A percentile compares a stretch with the other conserved stretches of the same genome.
These are phyloP conservation scores for Fonsecaea pugnacius DNA, from an alignment of 2,329 filamentous ascomycete genomes.

Conservation along the genomic window DNA sequence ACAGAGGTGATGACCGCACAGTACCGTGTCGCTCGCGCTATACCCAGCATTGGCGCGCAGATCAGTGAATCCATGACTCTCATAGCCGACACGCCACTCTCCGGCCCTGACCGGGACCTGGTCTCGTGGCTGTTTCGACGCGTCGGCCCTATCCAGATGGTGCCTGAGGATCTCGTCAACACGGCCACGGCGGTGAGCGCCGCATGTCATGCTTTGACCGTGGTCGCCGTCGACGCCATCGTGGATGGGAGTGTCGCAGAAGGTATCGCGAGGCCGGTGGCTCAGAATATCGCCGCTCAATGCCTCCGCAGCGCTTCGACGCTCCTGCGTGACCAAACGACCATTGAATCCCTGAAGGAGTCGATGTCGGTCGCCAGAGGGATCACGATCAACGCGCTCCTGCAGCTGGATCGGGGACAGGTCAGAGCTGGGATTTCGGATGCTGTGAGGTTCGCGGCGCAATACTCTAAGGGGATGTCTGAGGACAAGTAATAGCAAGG, in stretches of 20 bases:
- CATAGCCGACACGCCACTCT: slow-evolving; percentile 54
- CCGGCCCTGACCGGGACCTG: slow-evolving; percentile 42
- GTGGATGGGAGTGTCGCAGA: slow-evolving; percentile 59
- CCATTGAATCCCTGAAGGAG: slow-evolving; percentile 51
- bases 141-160: slow-evolving; percentile 41
- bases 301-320: slow-evolving; percentile 43
- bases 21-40: slow-evolving; percentile 47
- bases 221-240: slow-evolving; percentile 48
- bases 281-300: slow-evolving; percentile 54
- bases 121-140: not conserved
- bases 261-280: slow-evolving; percentile 56
- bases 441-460: slow-evolving; percentile 10
- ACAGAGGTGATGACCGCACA: not conserved
- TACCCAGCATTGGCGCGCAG: slow-evolving; percentile 52
- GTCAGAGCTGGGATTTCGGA: slow-evolving; percentile 22
- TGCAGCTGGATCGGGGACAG: slow-evolving; percentile 52
- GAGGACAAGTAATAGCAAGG: not conserved
- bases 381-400: slow-evolving; percentile 56
- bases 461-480: slow-evolving; percentile 7
- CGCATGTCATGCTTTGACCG: slow-evolving; percentile 37
- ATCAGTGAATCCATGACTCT: slow-evolving; percentile 55
- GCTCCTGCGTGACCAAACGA: slow-evolving; percentile 34
- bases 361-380: slow-evolving; percentile 57
- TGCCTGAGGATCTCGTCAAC: slow-evolving; percentile 61
- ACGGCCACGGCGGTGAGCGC: slow-evolving; percentile 60